Conservation (phyloP, 768 basidiomycete genomes). For the Lenzites betulinus region DNA sequence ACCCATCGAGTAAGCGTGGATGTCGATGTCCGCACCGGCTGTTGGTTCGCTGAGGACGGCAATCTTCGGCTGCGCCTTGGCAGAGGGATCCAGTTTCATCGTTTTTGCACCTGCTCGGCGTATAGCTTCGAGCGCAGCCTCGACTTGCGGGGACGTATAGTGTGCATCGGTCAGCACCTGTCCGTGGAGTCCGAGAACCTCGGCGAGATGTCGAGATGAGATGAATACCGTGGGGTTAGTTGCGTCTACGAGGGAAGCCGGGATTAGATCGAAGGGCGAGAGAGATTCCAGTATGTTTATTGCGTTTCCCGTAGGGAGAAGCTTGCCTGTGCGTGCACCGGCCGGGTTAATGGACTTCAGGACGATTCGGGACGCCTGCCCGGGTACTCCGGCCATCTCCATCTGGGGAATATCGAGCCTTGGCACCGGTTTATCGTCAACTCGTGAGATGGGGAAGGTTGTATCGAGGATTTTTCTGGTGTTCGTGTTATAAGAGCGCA, state of each 20-base stretch:
- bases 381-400: constrained; percentile 68
- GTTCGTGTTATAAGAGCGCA: constrained; percentile 71
- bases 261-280: not conserved
- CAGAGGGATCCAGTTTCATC: constrained; percentile 66
- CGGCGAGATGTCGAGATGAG: constrained; percentile 42
- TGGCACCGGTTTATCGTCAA: constrained; percentile 32
- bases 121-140: constrained; percentile 49
- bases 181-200: constrained; percentile 37
- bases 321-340: constrained; percentile 70
- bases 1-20: constrained; percentile 72
- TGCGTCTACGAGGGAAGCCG: constrained; percentile 64
- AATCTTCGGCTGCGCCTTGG: constrained; percentile 73
- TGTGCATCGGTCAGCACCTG: not conserved
- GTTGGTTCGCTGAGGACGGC: constrained; percentile 50
- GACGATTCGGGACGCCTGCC: constrained; percentile 61
- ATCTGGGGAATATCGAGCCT: constrained; percentile 50
- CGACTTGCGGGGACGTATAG: constrained; percentile 23
- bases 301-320: constrained; percentile 62
- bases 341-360: constrained; percentile 67
- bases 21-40: constrained; percentile 46
- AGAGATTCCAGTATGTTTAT: constrained; percentile 41
- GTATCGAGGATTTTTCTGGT: constrained; percentile 69
- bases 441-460: constrained; percentile 56
- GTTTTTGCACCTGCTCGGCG: constrained; percentile 54
- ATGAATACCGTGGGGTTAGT: constrained; percentile 78